Evolutionary conservation across 805 yeast species (phyloP).

Genomic region (Schizosaccharomyces osmophilus): DNA sequence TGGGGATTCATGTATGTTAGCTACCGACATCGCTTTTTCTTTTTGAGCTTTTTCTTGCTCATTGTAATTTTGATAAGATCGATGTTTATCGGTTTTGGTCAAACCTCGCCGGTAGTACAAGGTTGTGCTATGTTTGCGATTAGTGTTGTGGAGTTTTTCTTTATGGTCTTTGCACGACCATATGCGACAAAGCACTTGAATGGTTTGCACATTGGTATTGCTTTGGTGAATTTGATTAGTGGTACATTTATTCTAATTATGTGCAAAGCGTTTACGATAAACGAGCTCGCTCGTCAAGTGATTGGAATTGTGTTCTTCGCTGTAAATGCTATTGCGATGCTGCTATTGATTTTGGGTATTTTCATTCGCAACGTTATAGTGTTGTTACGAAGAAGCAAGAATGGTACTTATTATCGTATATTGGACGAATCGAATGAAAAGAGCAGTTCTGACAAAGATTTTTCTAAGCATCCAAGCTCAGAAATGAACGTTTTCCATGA

Average conservation of each 20-base stretch:
- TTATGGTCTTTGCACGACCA: constrained; percentile 52
- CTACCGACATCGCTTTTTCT: constrained; percentile 66
- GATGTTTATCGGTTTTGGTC: constrained; percentile 67
- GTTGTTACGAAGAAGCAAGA: neutral
- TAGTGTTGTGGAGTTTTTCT: constrained; percentile 46
- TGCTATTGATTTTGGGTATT: constrained; percentile 43
- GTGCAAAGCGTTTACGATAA: constrained; percentile 41
- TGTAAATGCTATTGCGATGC: constrained; percentile 69
- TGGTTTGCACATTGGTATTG: constrained; percentile 70
- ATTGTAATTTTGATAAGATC: constrained; percentile 48
- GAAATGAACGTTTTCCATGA: neutral
- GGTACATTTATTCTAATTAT: constrained; percentile 73
- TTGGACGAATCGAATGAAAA: neutral
- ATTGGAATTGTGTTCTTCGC: constrained; percentile 79
- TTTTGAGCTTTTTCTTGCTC: constrained; percentile 48
- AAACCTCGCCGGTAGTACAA: constrained; percentile 55
- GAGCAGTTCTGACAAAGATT: neutral
- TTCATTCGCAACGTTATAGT: neutral
- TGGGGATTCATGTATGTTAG: constrained; percentile 86
- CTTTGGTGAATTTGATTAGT: constrained; percentile 56
- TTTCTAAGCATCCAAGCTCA: neutral
- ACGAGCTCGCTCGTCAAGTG: constrained; percentile 60
- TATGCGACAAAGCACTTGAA: constrained; percentile 88
- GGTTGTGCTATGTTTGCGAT: constrained; percentile 51
- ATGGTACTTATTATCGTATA: neutral